Base-by-base conservation (phyloP, 1,139 yeast species). In the Yamadazyma mexicana region DNA sequence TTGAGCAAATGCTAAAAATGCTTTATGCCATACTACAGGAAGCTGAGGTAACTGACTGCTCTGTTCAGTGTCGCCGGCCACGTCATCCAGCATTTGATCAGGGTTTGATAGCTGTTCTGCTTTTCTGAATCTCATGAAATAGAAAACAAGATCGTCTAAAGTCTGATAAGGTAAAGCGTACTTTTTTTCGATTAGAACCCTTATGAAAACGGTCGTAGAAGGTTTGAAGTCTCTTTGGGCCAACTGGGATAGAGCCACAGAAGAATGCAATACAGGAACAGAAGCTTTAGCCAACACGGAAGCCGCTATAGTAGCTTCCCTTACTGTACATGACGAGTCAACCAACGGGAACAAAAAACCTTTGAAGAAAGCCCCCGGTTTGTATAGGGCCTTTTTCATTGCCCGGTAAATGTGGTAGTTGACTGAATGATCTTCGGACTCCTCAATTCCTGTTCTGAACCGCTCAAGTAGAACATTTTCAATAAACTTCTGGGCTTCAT, bases 21-120 rank as follows among this genome's bases (percentile, higher is more conserved):
- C 91, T 61, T 92, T 95, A 60, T 94, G 98, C 98, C 98, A 92
- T 32, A 92, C 92, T 11, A 92, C 87, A 5, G 98, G 98, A 54
- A 94, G 73, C 42, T 78, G 77, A n/a, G 85, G 81, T n/a, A 78
- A 69, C 34, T 67, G 69, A 33, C 59, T 60, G 36, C 59, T 63
- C 32, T 69, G 64, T 31, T 61, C 59, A 11, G 51, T 47, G 2
- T 52, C 54, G 18, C 65, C 62, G 28, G 60, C 64, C 26, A 63
- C 66, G 17, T 68, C 64, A 34, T 56, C 53, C 51, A 69, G 73
- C 26, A 42, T 40, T 35, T 50, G 51, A 17, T 47, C 51, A 11
- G 32, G 38, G 12, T 17, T 43, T 28, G 40, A 38, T 17, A 29
- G 34, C 34, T 62, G 62, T 9, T 62, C 67, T n/a, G 73, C 79